Evolutionary conservation across 176 grass and related monocot species (phyloP).

Genomic region (Oryza meridionalis): DNA sequence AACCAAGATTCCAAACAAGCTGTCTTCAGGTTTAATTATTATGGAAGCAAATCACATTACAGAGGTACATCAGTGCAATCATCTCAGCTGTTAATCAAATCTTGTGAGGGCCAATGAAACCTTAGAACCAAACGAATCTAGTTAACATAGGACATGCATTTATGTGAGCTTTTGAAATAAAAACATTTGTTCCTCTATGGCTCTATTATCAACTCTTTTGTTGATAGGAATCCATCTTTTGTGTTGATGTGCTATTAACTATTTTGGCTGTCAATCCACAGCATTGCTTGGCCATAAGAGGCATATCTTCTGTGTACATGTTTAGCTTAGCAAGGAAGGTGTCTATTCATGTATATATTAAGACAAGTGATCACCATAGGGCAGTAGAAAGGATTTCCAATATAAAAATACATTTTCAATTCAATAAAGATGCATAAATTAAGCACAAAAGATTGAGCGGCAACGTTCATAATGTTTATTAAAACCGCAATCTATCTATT

Average conservation of each 20-base stretch:
- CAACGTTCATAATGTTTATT: not conserved
- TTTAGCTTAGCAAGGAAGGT: conserved; percentile 1
- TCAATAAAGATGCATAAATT: not conserved
- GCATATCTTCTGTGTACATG: not conserved
- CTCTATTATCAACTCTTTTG: not conserved
- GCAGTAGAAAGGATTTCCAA: not conserved
- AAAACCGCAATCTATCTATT: not conserved
- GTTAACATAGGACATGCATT: not conserved
- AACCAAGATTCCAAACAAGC: conserved; percentile 31
- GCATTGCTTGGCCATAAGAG: conserved; percentile 5
- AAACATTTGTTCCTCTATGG: not conserved
- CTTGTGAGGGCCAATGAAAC: conserved; percentile 11
- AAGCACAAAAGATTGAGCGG: not conserved
- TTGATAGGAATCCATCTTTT: not conserved
- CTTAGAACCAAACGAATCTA: conserved; percentile 34
- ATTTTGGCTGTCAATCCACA: not conserved
- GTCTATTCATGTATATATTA: not conserved
- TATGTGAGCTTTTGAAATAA: conserved; percentile 3
- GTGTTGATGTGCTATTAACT: not conserved
- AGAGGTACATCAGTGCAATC: not conserved
- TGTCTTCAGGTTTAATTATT: conserved; percentile 28
- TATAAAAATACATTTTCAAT: not conserved
- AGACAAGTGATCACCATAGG: not conserved
- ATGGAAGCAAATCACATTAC: conserved; percentile 24
- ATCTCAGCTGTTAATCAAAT: conserved; percentile 44